phyloP scores from a whole-genome alignment of 345 rosid species.

The Lumnitzera littorea region DNA sequence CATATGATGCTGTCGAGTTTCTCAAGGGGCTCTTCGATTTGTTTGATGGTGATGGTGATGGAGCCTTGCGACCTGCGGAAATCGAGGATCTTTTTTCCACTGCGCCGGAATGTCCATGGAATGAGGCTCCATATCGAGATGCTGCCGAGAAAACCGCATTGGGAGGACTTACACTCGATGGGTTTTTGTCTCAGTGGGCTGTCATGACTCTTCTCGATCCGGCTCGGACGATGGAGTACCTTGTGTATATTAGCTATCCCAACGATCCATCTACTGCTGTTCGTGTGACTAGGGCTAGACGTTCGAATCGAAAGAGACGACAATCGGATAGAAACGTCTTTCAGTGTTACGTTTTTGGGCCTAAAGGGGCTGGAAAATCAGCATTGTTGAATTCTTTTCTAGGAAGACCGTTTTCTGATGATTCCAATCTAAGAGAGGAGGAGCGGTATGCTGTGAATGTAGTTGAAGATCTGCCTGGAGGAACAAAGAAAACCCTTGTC shows the following conservation, averaged over 20 bases:
- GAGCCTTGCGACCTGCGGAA: constrained; percentile 66
- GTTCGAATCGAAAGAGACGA: constrained; percentile 58
- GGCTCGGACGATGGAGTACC: constrained; percentile 54
- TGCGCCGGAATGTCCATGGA: constrained; percentile 97
- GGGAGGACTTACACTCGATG: constrained; percentile 61
- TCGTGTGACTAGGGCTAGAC: constrained; percentile 55
- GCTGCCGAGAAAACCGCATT: constrained; percentile 57
- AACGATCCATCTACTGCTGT: constrained; percentile 49
- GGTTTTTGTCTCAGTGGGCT: constrained; percentile 91
- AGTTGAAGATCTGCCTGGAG: constrained; percentile 60
- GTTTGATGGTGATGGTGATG: constrained; percentile 72
- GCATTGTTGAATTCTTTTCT: constrained; percentile 58
- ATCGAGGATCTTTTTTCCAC: constrained; percentile 90
- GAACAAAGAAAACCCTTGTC: constrained; percentile 70
- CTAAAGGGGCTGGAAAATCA: constrained; percentile 70
- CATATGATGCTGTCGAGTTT: constrained; percentile 70
- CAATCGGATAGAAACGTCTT: constrained; percentile 63
- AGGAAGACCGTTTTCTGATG: constrained; percentile 61
- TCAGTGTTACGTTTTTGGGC: constrained; percentile 86
- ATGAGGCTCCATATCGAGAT: constrained; percentile 65
- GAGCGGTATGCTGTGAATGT: constrained; percentile 64
- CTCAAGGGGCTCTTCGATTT: constrained; percentile 58
- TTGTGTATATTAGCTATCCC: constrained; percentile 58
- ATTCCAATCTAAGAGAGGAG: constrained; percentile 22
- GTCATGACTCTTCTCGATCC: constrained; percentile 84